A percentile compares a stretch with the other conserved stretches of the same genome.
Evolutionary conservation across 352 stramenopile genomes (phyloP).

Genomic region (Phytopythium oedochilum): DNA sequence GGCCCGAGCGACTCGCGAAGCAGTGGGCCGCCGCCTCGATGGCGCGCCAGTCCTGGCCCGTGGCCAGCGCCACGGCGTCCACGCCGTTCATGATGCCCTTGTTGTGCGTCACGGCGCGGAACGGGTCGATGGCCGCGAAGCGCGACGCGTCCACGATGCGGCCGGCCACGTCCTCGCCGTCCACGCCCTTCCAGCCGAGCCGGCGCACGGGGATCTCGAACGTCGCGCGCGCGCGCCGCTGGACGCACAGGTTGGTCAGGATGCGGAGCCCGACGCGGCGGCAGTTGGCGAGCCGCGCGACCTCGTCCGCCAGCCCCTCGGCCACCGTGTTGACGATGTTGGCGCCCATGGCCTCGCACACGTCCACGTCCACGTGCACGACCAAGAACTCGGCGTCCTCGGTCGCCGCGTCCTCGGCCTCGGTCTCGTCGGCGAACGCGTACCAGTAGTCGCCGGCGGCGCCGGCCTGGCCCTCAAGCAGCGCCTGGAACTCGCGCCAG

Average conservation of each 20-base stretch:
- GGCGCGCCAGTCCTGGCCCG: conserved; percentile 81
- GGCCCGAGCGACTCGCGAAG: conserved; percentile 70
- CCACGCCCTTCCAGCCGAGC: conserved; percentile 79
- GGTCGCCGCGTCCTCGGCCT: conserved; percentile 21
- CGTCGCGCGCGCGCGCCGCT: conserved; percentile 55
- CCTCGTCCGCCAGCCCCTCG: conserved; percentile 72
- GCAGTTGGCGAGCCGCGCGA: conserved; percentile 58
- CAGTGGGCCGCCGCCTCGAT: conserved; percentile 82
- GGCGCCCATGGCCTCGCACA: conserved; percentile 87
- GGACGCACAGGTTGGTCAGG: conserved; percentile 87
- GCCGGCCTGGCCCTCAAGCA: neutral
- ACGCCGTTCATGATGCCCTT: conserved; percentile 90
- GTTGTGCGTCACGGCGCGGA: conserved; percentile 85
- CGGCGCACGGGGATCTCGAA: conserved; percentile 76
- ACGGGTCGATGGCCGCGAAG: conserved; percentile 81
- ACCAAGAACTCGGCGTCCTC: conserved; percentile 44
- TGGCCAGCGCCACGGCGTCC: conserved; percentile 74
- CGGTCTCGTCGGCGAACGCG: conserved; percentile 40
- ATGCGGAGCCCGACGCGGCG: conserved; percentile 73
- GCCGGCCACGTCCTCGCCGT: conserved; percentile 62
- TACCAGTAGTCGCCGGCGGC: conserved; percentile 42
- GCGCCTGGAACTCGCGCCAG: conserved; percentile 11
- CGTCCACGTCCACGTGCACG: conserved; percentile 86
- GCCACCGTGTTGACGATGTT: conserved; percentile 89
- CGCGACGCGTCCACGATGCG: conserved; percentile 84